Conservation (phyloP, 768 basidiomycete genomes). For the Suillus subalutaceus region DNA sequence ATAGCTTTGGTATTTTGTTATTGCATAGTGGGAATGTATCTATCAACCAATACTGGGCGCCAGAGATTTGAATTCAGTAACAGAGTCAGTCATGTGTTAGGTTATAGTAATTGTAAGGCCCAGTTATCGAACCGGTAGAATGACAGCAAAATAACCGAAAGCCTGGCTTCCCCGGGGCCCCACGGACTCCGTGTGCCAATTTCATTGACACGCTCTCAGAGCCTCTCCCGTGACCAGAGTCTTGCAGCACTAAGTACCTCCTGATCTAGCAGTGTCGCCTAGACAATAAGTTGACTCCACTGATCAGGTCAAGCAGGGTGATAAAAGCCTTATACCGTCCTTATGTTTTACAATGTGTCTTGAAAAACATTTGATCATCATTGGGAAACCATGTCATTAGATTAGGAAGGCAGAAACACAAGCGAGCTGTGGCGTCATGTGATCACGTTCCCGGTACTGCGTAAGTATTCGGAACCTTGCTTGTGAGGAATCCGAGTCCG, state of each 20-base stretch:
- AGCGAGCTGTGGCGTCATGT: background rate
- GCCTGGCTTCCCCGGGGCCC: background rate
- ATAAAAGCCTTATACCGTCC: background rate
- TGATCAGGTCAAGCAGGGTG: background rate
- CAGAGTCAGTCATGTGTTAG: background rate
- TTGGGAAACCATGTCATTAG: background rate
- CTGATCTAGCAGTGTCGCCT: background rate
- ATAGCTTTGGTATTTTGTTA: background rate
- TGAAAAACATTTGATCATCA: background rate
- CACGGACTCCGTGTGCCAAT: no score
- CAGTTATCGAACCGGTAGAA: background rate
- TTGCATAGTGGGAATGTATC: background rate
- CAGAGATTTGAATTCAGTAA: background rate
- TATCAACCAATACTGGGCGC: background rate
- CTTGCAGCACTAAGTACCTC: background rate
- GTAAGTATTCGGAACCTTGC: background rate
- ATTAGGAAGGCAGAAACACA: background rate
- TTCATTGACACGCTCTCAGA: background rate
- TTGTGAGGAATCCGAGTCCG: slow-evolving; percentile 1
- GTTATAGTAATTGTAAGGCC: background rate
- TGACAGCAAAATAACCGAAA: no score
- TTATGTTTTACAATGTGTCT: background rate
- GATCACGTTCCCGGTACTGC: background rate
- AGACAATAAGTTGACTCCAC: background rate
- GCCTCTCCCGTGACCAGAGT: background rate